Percentiles rank a stretch among this genome's conserved stretches.
Conservation (phyloP, 352 stramenopile genomes). For the Pythium plurisporium region DNA sequence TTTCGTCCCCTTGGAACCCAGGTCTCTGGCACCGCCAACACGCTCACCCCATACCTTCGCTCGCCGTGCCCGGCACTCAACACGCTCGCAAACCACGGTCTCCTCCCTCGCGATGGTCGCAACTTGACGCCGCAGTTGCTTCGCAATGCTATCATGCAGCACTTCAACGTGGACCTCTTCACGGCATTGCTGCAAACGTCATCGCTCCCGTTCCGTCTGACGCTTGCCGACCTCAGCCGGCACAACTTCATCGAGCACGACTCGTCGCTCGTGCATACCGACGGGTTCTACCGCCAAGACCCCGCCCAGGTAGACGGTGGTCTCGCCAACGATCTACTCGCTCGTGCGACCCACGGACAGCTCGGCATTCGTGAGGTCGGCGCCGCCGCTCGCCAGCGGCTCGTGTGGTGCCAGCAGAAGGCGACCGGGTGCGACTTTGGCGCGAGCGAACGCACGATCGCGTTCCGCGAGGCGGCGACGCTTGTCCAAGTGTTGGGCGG, state of each 20-base stretch:
- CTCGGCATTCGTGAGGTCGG: conserved; percentile 3
- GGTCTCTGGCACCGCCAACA: not conserved
- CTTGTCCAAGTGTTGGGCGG: not conserved
- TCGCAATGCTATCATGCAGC: conserved; percentile 25
- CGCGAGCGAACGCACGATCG: not conserved
- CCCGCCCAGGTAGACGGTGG: conserved; percentile 6
- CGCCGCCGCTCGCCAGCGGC: not conserved
- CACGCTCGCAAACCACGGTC: conserved; percentile 43
- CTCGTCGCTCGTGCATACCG: conserved; percentile 37
- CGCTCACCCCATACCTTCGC: conserved; percentile 18
- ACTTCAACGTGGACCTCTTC: conserved; percentile 29
- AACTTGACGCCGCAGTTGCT: conserved; percentile 24
- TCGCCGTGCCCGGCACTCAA: conserved; percentile 48
- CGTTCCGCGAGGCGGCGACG: conserved; percentile 1
- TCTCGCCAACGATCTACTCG: conserved; percentile 26
- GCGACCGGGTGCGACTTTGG: not conserved
- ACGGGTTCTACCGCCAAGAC: conserved; percentile 36
- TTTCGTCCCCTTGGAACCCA: not conserved
- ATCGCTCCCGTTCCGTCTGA: conserved; percentile 12
- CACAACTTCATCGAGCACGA: conserved; percentile 45
- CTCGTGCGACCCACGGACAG: conserved; percentile 1
- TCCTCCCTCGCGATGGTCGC: conserved; percentile 32
- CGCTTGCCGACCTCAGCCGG: conserved; percentile 29
- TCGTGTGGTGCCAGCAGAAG: not conserved
- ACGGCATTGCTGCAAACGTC: not conserved